phyloP scores from a whole-genome alignment of 805 yeast species.

The Clavispora asparagi region DNA sequence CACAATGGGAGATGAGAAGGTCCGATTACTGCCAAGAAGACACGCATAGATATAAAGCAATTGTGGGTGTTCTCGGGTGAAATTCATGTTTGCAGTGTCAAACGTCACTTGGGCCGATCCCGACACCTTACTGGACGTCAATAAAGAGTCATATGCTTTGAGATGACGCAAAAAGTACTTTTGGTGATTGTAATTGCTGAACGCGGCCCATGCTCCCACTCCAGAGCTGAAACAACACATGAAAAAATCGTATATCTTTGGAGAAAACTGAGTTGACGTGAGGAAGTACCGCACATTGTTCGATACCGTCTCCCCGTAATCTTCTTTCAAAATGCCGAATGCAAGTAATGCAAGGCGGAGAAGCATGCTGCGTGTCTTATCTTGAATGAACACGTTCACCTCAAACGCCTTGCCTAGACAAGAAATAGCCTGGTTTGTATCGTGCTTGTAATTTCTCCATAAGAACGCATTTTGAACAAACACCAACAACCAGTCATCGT shows the following conservation, averaged over 20 bases:
- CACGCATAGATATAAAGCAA: constrained; percentile 76
- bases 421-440: constrained; percentile 44
- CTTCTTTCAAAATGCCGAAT: constrained; percentile 43
- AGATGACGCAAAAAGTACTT: constrained; percentile 85
- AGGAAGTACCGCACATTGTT: constrained; percentile 59
- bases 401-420: constrained; percentile 70
- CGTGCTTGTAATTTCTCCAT: constrained; percentile 60
- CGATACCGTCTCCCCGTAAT: constrained; percentile 46
- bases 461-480: constrained; percentile 75
- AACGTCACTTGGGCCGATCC: constrained; percentile 79
- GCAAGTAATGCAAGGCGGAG: constrained; percentile 67
- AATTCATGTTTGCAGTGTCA: constrained; percentile 34
- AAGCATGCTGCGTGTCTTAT: constrained; percentile 52
- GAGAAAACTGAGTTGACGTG: constrained; percentile 70
- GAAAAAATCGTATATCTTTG: constrained; percentile 61
- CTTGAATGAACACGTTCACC: constrained; percentile 72
- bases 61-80: constrained; percentile 53
- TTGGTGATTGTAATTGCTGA: constrained; percentile 79
- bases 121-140: constrained; percentile 44
- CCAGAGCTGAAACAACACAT: constrained; percentile 64
- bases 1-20: constrained; percentile 76
- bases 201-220: constrained; percentile 48
- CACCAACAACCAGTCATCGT: constrained; percentile 79
- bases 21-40: constrained; percentile 72
- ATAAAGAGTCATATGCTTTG: constrained; percentile 78